Conservation (phyloP, 2,329 filamentous ascomycete species). For the Thermoascus crustaceus region DNA sequence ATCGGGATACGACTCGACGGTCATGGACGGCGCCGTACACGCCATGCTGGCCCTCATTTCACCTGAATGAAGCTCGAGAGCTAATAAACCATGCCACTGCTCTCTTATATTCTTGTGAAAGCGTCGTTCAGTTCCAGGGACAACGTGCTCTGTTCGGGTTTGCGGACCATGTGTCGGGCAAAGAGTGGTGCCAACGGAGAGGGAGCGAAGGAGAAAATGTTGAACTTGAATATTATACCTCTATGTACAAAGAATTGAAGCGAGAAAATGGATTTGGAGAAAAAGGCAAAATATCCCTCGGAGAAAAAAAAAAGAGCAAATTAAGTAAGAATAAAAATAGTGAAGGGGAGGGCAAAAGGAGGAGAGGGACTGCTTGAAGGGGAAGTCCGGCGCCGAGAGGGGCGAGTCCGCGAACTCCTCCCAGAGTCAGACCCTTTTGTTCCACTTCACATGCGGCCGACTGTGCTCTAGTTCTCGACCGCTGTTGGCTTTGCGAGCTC, state of each 20-base stretch:
- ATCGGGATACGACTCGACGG: slow-evolving; percentile 29
- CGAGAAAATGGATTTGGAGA: not conserved
- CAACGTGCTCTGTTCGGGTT: not conserved
- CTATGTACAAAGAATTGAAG: not conserved
- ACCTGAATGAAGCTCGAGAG: not conserved
- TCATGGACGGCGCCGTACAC: slow-evolving; percentile 32
- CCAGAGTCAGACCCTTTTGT: too few relatives aligned
- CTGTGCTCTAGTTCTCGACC: too few relatives aligned
- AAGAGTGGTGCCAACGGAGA: not conserved
- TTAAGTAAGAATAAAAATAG: slow-evolving; percentile 5
- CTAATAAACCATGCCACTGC: not conserved
- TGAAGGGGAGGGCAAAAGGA: slow-evolving; percentile 6
- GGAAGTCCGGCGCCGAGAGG: slow-evolving; percentile 3
- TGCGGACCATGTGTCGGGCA: not conserved
- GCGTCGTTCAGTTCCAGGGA: not conserved
- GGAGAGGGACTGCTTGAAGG: slow-evolving; percentile 1
- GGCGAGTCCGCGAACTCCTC: too few relatives aligned
- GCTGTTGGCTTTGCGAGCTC: too few relatives aligned
- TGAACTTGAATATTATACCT: too few relatives aligned
- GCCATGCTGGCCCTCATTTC: slow-evolving; percentile 23
- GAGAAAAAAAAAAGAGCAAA: not conserved
- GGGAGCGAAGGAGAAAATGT: not conserved
- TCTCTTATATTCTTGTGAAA: not conserved
- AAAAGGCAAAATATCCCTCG: not conserved
- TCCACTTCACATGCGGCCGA: too few relatives aligned